Evolutionary conservation across 352 stramenopile species (phyloP).

Genomic region (Phytophthora citrophthora): DNA sequence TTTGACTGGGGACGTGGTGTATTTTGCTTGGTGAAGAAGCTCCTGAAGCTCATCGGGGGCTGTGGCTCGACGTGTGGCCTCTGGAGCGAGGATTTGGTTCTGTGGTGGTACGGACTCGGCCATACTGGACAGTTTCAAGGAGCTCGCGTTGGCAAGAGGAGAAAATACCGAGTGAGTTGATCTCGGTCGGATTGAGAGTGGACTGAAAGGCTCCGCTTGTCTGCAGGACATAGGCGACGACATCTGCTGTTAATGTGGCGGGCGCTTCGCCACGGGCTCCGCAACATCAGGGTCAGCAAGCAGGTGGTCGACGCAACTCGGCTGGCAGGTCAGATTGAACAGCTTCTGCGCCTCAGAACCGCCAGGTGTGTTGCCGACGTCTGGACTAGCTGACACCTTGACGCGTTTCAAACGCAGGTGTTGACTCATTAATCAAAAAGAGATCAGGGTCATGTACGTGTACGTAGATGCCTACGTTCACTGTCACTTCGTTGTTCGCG

Average conservation of each 20-base stretch:
- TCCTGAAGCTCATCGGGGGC: conserved; percentile 28
- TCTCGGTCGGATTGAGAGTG: conserved; percentile 15
- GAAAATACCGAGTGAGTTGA: conserved; percentile 9
- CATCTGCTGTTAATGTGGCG: conserved; percentile 23
- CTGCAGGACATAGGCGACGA: conserved; percentile 4
- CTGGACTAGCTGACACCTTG: conserved; percentile 16
- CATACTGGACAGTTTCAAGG: conserved; percentile 4
- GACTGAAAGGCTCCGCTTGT: conserved; percentile 2
- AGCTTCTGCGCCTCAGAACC: conserved; percentile 25
- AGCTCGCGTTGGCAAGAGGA: conserved; percentile 3
- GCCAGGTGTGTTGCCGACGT: conserved; percentile 18
- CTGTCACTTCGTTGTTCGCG: background rate
- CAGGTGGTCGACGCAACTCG: conserved; percentile 9
- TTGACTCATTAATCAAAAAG: conserved; percentile 4
- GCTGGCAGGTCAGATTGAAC: conserved; percentile 15
- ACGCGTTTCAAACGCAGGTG: conserved; percentile 3
- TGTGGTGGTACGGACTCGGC: conserved; percentile 3
- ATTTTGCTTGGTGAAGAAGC: conserved; percentile 20
- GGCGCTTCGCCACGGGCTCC: conserved; percentile 4
- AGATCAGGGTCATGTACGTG: background rate
- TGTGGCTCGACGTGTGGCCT: conserved; percentile 20
- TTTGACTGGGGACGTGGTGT: conserved; percentile 1
- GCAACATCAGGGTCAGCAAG: conserved; percentile 10
- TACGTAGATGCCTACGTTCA: background rate
- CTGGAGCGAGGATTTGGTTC: conserved; percentile 1